Base-by-base conservation (phyloP, 1,284 basidiomycete species). In the Apiotrichum laibachii region DNA sequence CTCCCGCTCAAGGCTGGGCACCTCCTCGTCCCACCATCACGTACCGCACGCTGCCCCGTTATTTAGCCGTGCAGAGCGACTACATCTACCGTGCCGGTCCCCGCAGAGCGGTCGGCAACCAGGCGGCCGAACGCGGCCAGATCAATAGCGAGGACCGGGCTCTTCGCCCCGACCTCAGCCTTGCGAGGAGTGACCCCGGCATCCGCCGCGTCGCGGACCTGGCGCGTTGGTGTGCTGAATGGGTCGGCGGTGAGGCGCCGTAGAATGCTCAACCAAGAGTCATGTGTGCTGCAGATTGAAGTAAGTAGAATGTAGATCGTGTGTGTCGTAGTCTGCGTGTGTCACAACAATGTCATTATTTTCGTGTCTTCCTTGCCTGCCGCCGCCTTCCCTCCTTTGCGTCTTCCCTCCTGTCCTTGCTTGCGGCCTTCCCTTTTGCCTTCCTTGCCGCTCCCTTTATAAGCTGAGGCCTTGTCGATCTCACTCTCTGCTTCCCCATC, bases 11-110 rank as follows among this genome's bases (percentile, higher is more conserved):
- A 13, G 26, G 50, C 40, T 35, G 22, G 16, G 26, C 44, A 47
- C 40, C 50, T 2, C 66, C 72, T 0, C 59, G 53, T 37, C 56
- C 67, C 0, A 62, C 61, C 0, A 61, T 73, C 31, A 59, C 73
- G n/a, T 77, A 69, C 55, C 70, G 75, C 2, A 74, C 72, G 1
- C 45, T 73, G n/a, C 71, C 73, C 0, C 56, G 72, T 1, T 71
- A 69, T 35, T 42, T 53, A 2, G 48, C 65, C 1, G 21, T 60
- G 10, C 48, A 31, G 0, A 57, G 31, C 15, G 69, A 73, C 57
- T 73, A 72, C 40, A 57, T 65, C 11, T 66, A 68, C 45, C 59
- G 61, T 0, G n/a, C 43, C 15, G 62, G 56, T 0, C 39, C 43
- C 1, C 50, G 58, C 0, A 57, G 63, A 1, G 53, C 51, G 1